Evolutionary conservation across 768 basidiomycete genomes (phyloP), one percentile per base, ranked within the genome.

Genomic region (Postia placenta): DNA sequence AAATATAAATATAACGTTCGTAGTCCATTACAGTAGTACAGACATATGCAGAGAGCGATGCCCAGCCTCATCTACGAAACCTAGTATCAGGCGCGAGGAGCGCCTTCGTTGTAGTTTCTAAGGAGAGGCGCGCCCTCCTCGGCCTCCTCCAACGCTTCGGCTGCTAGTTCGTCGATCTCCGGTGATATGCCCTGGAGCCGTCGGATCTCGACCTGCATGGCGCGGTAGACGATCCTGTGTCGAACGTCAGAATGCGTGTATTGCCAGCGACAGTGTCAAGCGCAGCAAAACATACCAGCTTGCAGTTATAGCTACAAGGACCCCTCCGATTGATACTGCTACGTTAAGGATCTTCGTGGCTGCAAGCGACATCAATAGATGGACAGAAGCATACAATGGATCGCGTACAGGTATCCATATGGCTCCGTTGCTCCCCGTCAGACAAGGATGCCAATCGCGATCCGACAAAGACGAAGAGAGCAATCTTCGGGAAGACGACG

Each of bases 401-500:
- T n/a, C 45, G 48, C 37, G 49, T 70, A 87, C 87, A 74, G 20
- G 78, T 75, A 60, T 92, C 88, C 88, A 92, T 92, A 36, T 79
- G 68, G 33, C 68, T 74, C 39, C 90, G 76, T 52, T 82, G 79
- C 56, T 84, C 75, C 28, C 86, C 87, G 56, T 92, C 90, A 9
- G 89, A 84, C 14, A 92, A 68, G 11, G 71, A 71, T 35, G 85
- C 86, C 37, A 91, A 77, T 23, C 79, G 79, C 1, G 84, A 83
- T 2, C 90, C 91, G 44, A 92, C 80, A 65, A 91, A 90, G 12
- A 84, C 80, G 50, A 86, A 79, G 23, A 92, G 70, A 26, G 83
- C 63, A 4, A 85, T 68, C 60, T 83, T 91, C 20, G 91, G 90
- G 38, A 81, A 78, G 7, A 81, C 70, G 60, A 80, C 81, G 39